These are phyloP conservation scores for Teratosphaeria zuluensis DNA, from an alignment of 2,329 filamentous ascomycete genomes.

Conservation along the genomic window DNA sequence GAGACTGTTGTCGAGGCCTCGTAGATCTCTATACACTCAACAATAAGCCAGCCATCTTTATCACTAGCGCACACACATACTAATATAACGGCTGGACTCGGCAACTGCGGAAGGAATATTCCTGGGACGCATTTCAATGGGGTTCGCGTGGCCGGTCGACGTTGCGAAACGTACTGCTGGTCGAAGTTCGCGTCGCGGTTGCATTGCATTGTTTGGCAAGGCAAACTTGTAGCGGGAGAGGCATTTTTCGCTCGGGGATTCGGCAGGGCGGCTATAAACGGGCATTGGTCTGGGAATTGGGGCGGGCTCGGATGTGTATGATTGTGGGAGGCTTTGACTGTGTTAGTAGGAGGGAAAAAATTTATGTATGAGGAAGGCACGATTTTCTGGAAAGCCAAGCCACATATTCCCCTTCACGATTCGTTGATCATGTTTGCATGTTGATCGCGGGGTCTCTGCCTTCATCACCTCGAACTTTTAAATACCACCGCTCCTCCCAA, in stretches of 20 bases:
- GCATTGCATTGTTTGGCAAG: neutral
- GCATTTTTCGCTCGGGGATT: neutral
- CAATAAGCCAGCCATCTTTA: neutral
- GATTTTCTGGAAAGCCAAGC: no score
- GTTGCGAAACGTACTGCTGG: neutral
- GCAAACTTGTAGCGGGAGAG: neutral
- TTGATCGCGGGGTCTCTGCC: neutral
- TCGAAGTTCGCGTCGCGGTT: neutral
- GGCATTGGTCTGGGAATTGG: neutral
- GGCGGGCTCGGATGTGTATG: neutral
- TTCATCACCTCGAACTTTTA: neutral
- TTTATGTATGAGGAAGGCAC: neutral
- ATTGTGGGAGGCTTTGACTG: neutral
- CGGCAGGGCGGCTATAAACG: neutral
- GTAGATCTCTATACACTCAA: neutral
- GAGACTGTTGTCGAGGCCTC: slow-evolving; percentile 40
- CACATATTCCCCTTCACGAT: neutral
- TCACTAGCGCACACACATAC: neutral
- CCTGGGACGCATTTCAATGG: neutral
- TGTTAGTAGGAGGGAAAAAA: neutral
- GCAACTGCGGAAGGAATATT: neutral
- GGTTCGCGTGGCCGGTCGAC: neutral
- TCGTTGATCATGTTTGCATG: neutral
- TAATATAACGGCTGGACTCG: neutral
- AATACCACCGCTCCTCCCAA: neutral